phyloP scores from a whole-genome alignment of 2,329 filamentous ascomycete genomes.

The Trichoderma cornu-damae region DNA sequence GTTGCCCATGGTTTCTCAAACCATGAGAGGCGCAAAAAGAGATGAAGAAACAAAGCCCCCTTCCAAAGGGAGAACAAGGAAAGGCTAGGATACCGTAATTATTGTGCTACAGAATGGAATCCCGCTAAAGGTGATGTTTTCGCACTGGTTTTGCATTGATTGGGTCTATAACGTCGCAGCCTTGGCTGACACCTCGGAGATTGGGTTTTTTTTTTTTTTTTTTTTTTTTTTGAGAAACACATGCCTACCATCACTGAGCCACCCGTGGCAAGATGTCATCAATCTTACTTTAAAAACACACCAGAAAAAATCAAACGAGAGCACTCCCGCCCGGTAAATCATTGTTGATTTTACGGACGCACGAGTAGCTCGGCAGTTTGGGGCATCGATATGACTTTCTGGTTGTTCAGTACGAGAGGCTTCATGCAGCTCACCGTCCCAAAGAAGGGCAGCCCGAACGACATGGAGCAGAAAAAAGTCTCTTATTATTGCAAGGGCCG shows the following conservation, averaged over 20 bases:
- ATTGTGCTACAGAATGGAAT: not conserved
- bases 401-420: not conserved
- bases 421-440: not conserved
- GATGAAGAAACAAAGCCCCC: not conserved
- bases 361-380: not conserved
- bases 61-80: too few species aligned
- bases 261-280: not conserved
- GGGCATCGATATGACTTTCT: too few species aligned
- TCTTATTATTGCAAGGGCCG: not conserved
- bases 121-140: not conserved
- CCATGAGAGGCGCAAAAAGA: not conserved
- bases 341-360: not conserved
- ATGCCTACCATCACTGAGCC: conserved; percentile 12
- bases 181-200: conserved; percentile 4
- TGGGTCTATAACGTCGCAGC: conserved; percentile 1
- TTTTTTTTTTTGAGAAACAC: too few species aligned
- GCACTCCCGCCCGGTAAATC: not conserved
- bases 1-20: not conserved
- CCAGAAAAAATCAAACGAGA: not conserved
- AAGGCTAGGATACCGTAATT: too few species aligned
- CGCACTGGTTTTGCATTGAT: not conserved
- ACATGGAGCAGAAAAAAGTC: not conserved
- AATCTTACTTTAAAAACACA: not conserved
- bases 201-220: too few species aligned
- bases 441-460: not conserved